These are phyloP conservation scores for Sporothrix luriei DNA, from an alignment of 2,329 filamentous ascomycete species.

Conservation along the genomic window DNA sequence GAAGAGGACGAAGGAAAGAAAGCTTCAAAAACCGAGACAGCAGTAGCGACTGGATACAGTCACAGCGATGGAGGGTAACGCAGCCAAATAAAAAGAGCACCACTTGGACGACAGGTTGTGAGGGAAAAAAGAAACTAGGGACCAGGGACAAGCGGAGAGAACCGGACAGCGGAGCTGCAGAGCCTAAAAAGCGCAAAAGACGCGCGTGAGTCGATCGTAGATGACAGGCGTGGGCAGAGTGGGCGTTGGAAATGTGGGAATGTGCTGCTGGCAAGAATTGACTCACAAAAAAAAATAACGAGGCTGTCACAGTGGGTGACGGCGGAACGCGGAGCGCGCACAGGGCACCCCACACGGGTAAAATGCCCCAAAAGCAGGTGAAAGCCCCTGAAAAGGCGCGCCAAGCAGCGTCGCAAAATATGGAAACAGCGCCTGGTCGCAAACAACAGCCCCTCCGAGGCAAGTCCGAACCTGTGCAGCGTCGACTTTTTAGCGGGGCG, in stretches of 20 bases:
- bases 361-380: conserved; percentile 13
- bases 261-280: conserved; percentile 11
- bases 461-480: conserved; percentile 10
- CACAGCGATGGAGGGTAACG: neutral
- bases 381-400: neutral
- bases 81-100: conserved; percentile 16
- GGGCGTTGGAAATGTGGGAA: neutral
- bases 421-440: conserved; percentile 1
- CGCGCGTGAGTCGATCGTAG: conserved; percentile 20
- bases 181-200: conserved; percentile 1
- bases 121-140: conserved; percentile 29
- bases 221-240: neutral
- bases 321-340: neutral
- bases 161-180: conserved; percentile 28
- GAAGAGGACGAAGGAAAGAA: no score
- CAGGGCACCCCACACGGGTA: conserved; percentile 4
- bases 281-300: neutral
- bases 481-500: neutral
- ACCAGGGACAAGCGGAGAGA: conserved; percentile 32
- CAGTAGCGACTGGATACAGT: neutral
- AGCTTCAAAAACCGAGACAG: neutral
- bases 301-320: neutral
- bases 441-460: conserved; percentile 15
- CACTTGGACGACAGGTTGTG: conserved; percentile 17
- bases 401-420: neutral